These are phyloP conservation scores for Penicillium lagena DNA, from an alignment of 495 filamentous ascomycete species.

Conservation along the genomic window DNA sequence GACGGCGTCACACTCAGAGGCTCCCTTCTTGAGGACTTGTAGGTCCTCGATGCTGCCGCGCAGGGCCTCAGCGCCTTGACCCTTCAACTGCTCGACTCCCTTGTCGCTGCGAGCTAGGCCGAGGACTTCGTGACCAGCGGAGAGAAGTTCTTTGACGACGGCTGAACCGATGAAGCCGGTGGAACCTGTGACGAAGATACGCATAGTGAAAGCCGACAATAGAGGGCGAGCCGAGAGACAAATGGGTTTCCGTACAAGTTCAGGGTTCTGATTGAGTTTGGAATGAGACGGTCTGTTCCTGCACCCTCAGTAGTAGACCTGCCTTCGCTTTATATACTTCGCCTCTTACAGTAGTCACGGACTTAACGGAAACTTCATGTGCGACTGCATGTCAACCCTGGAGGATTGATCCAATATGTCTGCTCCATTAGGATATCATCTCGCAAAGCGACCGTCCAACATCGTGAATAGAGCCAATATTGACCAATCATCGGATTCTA, in stretches of 20 bases:
- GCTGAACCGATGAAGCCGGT: constrained; percentile 26
- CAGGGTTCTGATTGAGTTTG: not conserved
- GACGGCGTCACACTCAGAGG: constrained; percentile 30
- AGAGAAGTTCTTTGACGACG: constrained; percentile 34
- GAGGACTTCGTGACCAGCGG: constrained; percentile 31
- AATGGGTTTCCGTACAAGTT: not conserved
- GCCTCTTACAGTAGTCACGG: no score
- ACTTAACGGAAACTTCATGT: no score
- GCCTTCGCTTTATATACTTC: no score
- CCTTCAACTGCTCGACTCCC: constrained; percentile 18
- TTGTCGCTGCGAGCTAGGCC: constrained; percentile 35
- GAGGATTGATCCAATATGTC: no score
- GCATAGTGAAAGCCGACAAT: constrained; percentile 5
- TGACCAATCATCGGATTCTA: no score
- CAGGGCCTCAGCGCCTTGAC: constrained; percentile 23
- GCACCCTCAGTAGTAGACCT: no score
- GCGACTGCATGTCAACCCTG: no score
- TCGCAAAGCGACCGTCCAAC: no score
- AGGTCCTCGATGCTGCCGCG: constrained; percentile 32
- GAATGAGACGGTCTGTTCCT: not conserved
- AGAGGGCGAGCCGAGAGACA: no score
- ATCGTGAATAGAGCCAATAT: no score
- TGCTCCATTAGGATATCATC: no score
- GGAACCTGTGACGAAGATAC: constrained; percentile 43
- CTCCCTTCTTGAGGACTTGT: constrained; percentile 26